Base-by-base conservation (phyloP, 768 basidiomycete genomes). In the Amylocystis lapponica region DNA sequence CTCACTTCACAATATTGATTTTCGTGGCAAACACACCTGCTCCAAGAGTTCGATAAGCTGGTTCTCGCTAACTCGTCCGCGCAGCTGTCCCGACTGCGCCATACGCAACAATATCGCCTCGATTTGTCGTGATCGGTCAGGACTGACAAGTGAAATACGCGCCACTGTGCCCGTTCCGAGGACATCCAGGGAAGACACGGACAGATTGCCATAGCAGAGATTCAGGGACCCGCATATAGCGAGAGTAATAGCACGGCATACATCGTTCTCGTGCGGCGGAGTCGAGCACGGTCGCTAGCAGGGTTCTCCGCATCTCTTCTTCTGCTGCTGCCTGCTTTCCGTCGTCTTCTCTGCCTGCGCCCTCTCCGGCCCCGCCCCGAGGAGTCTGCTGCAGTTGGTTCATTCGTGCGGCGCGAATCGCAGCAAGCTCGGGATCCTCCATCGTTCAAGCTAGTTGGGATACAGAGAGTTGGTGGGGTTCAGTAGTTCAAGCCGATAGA, bases 11-110 rank as follows among this genome's bases (percentile, higher is more conserved):
- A n/a, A n/a, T n/a, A n/a, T n/a, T n/a, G n/a, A n/a, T n/a, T n/a
- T n/a, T n/a, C n/a, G n/a, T n/a, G n/a, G n/a, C n/a, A 8, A 8
- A 40, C 51, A 51, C 64, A 85, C 92, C 76, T 95, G 88, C 52
- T 94, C 86, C 46, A 95, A 72, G 27, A 95, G 67, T 36, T 81
- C 82, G 51, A 96, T 89, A 41, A 96, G 72, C 59, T 92, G 88
- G 36, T 73, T 66, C 58, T 96, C 92, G 22, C 72, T 78, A 30
- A 95, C 83, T 22, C 80, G 70, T 1, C 82, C 83, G 33, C 83
- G 74, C 29, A 95, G 61, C 60, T 92, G 88, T 6, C 91, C 88
- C 1, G 76, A 71, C 64, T 90, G 87, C 7, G 81, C 88, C 86
- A 92, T 90, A 30, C 86, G 74, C 30, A 86, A 51, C 25, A 95